Conservation (phyloP, 257 asterid genomes). For the Jaltomata sinuosa region DNA sequence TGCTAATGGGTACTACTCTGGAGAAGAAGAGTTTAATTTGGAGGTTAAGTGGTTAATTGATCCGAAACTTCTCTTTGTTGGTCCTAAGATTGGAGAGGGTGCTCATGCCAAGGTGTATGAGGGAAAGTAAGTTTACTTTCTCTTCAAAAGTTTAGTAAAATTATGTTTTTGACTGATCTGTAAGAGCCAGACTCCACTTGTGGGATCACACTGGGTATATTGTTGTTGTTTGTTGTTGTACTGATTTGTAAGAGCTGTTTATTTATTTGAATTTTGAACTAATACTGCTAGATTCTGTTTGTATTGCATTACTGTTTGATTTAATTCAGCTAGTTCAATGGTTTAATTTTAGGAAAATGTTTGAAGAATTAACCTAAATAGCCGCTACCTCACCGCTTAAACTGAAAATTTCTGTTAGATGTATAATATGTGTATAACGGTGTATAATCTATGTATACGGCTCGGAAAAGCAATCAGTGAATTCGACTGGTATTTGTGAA, state of each 20-base stretch:
- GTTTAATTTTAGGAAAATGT: not conserved
- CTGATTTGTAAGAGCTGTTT: not conserved
- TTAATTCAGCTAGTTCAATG: not conserved
- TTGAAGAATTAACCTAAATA: not conserved
- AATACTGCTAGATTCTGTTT: not conserved
- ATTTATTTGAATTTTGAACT: not conserved
- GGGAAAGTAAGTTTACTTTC: constrained; percentile 76
- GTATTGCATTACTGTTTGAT: not conserved
- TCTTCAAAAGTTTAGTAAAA: not conserved
- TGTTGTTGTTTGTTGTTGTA: not conserved
- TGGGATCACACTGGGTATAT: not conserved
- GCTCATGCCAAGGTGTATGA: constrained; percentile 97
- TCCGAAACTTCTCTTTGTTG: constrained; percentile 84
- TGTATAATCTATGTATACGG: not conserved
- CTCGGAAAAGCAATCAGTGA: not conserved
- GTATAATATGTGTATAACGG: not conserved
- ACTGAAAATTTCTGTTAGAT: not conserved
- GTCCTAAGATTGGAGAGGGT: constrained; percentile 97
- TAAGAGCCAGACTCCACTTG: not conserved
- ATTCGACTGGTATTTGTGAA: not conserved
- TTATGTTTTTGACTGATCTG: constrained; percentile 6
- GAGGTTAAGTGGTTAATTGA: constrained; percentile 80
- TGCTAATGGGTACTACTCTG: constrained; percentile 54
- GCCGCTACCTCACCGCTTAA: not conserved
- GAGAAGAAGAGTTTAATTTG: constrained; percentile 57